phyloP scores from a whole-genome alignment of 2,329 filamentous ascomycete genomes.

The Arthrobotrys conoides region DNA sequence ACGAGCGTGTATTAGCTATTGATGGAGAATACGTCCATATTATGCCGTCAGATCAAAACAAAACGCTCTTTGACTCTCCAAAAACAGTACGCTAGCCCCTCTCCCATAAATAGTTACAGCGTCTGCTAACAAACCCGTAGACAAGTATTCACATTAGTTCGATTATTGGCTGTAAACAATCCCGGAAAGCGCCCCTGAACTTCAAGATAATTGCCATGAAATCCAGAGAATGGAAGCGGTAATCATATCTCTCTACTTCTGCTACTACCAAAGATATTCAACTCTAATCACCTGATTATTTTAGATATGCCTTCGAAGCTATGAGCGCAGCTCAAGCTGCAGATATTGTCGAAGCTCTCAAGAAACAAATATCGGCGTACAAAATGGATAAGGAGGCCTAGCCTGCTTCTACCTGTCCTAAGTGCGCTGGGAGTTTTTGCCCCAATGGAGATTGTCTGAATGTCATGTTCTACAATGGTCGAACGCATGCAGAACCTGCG shows the following conservation, averaged over 20 bases:
- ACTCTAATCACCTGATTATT: not conserved
- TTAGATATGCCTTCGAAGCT: constrained; percentile 91
- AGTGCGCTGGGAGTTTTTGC: not conserved
- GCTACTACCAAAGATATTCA: not conserved
- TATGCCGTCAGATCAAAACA: constrained; percentile 78
- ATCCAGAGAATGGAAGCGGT: constrained; percentile 61
- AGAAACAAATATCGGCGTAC: constrained; percentile 80
- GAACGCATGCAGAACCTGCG: not conserved
- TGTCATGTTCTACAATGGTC: not conserved
- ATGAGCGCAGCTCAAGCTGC: constrained; percentile 78
- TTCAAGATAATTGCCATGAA: constrained; percentile 72
- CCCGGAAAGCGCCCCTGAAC: constrained; percentile 82
- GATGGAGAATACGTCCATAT: constrained; percentile 91
- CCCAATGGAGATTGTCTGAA: not conserved
- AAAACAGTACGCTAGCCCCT: constrained; percentile 71
- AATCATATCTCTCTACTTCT: not conserved
- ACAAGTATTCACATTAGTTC: constrained; percentile 87
- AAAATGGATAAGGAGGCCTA: constrained; percentile 59
- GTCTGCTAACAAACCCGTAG: not conserved
- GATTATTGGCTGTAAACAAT: constrained; percentile 85
- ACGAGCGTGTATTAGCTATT: constrained; percentile 82
- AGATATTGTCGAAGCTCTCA: constrained; percentile 84
- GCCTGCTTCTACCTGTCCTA: constrained; percentile 6
- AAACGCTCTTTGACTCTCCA: constrained; percentile 76
- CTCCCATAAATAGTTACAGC: not conserved